These are phyloP conservation scores for Marchantia polymorpha DNA, from an alignment of 225 moss, liverwort and hornwort species.

Conservation along the genomic window DNA sequence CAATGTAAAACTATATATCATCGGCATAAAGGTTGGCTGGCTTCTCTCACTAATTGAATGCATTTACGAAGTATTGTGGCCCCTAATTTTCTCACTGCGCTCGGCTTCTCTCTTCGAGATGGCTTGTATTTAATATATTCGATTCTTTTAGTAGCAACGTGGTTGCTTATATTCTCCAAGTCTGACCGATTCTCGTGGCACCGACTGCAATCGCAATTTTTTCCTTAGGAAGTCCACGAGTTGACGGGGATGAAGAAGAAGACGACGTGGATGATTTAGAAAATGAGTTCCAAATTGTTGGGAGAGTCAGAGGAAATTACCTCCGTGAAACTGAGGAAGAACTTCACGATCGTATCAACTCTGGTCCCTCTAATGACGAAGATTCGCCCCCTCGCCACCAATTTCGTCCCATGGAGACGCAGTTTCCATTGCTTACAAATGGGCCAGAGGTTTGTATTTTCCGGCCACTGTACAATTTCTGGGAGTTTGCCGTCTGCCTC, in stretches of 20 bases:
- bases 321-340: constrained; percentile 61
- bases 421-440: constrained; percentile 63
- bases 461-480: neutral
- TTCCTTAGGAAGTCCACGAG: constrained; percentile 64
- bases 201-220: neutral
- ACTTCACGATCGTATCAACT: constrained; percentile 58
- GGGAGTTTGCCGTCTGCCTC: neutral
- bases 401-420: constrained; percentile 53
- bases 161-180: neutral
- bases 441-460: constrained; percentile 48
- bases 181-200: neutral
- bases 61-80: too few relatives aligned
- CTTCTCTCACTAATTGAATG: neutral
- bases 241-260: constrained; percentile 83
- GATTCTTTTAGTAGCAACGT: neutral
- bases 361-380: constrained; percentile 46
- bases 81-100: too few relatives aligned
- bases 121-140: too few relatives aligned
- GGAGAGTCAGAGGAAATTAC: constrained; percentile 42
- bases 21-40: constrained; percentile 67
- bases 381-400: constrained; percentile 38
- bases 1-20: constrained; percentile 82
- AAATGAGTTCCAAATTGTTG: constrained; percentile 63
- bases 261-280: constrained; percentile 84
- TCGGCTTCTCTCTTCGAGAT: too few relatives aligned